These are phyloP conservation scores for Eragrostis curvula DNA, from an alignment of 176 grass and related monocot genomes.

Conservation along the genomic window DNA sequence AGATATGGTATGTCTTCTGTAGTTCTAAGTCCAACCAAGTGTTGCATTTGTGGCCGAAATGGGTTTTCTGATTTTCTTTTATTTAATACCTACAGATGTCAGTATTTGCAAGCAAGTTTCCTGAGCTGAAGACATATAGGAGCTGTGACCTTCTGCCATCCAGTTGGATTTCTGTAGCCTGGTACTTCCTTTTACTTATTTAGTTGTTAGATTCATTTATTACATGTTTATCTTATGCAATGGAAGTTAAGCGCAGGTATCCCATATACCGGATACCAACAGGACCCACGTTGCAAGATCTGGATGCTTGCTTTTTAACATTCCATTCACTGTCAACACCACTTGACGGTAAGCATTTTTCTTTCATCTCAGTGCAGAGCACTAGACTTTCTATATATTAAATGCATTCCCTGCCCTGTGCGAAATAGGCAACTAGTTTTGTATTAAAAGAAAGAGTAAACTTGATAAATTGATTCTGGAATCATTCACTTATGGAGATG, in stretches of 20 bases:
- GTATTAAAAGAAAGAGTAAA: not conserved
- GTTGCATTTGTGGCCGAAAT: conserved; percentile 13
- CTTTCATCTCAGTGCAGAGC: not conserved
- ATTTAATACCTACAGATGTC: conserved; percentile 57
- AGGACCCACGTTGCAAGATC: conserved; percentile 70
- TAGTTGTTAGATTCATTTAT: conserved; percentile 10
- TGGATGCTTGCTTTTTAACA: conserved; percentile 87
- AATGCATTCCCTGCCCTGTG: conserved; percentile 21
- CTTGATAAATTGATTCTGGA: conserved; percentile 11
- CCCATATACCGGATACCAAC: conserved; percentile 89
- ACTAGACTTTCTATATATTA: not conserved
- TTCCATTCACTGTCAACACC: conserved; percentile 66
- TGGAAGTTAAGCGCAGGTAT: conserved; percentile 57
- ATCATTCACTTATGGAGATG: conserved; percentile 31
- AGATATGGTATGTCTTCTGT: conserved; percentile 63
- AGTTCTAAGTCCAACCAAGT: conserved; percentile 14
- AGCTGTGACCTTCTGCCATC: conserved; percentile 76
- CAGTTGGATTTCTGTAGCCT: conserved; percentile 94
- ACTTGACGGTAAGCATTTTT: conserved; percentile 37
- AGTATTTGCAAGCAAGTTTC: conserved; percentile 66
- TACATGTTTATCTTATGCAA: conserved; percentile 24
- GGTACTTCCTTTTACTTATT: conserved; percentile 52
- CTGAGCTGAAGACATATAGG: conserved; percentile 58
- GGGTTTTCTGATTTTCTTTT: not conserved
- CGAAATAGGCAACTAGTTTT: not conserved